A percentile compares a stretch with the other conserved stretches of the same genome.
Evolutionary conservation across 345 rosid genomes (phyloP).

Genomic region (Draba incana): DNA sequence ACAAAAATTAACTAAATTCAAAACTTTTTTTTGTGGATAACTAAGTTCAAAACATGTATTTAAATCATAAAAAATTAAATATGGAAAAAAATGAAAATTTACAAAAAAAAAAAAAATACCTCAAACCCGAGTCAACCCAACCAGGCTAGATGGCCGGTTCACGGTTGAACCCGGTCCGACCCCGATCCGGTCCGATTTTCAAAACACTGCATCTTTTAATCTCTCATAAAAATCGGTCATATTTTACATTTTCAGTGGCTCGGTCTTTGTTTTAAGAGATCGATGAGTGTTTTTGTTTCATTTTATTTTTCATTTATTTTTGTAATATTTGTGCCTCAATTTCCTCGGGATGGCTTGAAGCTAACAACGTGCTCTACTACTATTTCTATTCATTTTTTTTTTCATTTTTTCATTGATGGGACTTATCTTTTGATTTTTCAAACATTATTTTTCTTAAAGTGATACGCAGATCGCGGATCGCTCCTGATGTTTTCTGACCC

Average conservation of each 20-base stretch:
- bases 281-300: neutral
- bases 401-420: neutral
- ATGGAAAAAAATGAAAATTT: too few relatives aligned
- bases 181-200: too few relatives aligned
- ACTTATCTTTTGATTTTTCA: neutral
- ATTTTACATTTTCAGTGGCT: slow-evolving; percentile 7
- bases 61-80: too few relatives aligned
- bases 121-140: too few relatives aligned
- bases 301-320: neutral
- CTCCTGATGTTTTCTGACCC: neutral
- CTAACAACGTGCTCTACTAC: slow-evolving; percentile 3
- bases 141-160: too few relatives aligned
- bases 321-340: neutral
- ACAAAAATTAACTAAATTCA: too few relatives aligned
- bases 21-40: too few relatives aligned
- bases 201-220: too few relatives aligned
- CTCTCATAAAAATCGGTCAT: neutral
- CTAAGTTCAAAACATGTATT: too few relatives aligned
- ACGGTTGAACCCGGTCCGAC: too few relatives aligned
- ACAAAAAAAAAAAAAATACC: too few relatives aligned
- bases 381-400: neutral
- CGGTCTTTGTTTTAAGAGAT: neutral
- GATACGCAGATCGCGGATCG: neutral
- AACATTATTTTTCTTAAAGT: too few relatives aligned
- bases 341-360: slow-evolving; percentile 15